Conservation (phyloP, 2,329 filamentous ascomycete genomes). For the Neofusicoccum cordaticola region DNA sequence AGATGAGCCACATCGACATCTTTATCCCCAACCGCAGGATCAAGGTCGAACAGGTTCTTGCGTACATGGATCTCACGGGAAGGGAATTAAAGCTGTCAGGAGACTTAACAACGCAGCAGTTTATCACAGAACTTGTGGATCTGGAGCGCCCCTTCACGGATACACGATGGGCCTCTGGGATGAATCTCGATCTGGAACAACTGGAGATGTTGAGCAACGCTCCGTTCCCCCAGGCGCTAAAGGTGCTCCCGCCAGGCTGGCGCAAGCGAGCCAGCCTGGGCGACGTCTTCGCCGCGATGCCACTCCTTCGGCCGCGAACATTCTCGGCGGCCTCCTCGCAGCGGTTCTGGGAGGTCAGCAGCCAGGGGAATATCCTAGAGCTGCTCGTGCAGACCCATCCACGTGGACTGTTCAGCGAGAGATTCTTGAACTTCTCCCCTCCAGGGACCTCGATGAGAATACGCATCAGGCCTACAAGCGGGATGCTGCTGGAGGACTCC, state of each 20-base stretch:
- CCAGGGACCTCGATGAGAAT: conserved; percentile 17
- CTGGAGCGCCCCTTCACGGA: neutral
- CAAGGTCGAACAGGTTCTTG: conserved; percentile 19
- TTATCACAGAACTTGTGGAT: neutral
- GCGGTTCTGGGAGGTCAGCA: neutral
- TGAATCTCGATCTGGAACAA: neutral
- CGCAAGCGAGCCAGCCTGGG: neutral
- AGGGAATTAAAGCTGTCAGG: neutral
- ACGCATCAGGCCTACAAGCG: conserved; percentile 12
- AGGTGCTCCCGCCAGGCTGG: neutral
- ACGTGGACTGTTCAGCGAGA: neutral
- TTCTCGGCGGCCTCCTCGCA: neutral
- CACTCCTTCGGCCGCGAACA: neutral
- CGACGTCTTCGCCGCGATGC: neutral
- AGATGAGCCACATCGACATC: conserved; percentile 21
- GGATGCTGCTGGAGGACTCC: neutral
- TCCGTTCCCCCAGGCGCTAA: neutral
- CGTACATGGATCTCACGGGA: conserved; percentile 12
- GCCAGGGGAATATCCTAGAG: neutral
- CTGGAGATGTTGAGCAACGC: neutral
- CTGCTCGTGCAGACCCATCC: neutral
- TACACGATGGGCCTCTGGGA: neutral
- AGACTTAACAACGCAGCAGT: neutral
- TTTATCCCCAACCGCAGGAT: conserved; percentile 20
- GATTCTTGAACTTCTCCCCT: conserved; percentile 4